Conservation (phyloP, 352 stramenopile species). For the Phytophthora tentaculata region DNA sequence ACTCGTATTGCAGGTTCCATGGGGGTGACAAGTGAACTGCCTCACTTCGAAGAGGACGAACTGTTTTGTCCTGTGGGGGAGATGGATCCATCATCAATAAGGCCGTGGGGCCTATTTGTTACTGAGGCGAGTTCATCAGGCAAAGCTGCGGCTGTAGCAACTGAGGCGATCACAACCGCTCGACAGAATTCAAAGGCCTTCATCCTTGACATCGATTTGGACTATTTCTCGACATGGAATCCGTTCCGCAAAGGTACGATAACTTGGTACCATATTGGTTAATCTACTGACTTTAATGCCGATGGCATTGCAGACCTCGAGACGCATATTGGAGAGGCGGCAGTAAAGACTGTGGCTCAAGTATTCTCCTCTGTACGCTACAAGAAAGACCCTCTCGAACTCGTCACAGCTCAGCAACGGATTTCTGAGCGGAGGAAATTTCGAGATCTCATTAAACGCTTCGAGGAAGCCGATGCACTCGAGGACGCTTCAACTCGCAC, state of each 20-base stretch:
- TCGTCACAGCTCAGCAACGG: slow-evolving; percentile 32
- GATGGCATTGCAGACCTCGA: slow-evolving; percentile 47
- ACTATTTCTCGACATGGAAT: slow-evolving; percentile 91
- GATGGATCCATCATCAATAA: slow-evolving; percentile 31
- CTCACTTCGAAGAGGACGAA: slow-evolving; percentile 81
- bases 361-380: slow-evolving; percentile 55
- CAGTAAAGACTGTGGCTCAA: slow-evolving; percentile 32
- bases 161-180: slow-evolving; percentile 27
- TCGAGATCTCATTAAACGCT: slow-evolving; percentile 36
- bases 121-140: slow-evolving; percentile 27
- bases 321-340: slow-evolving; percentile 25
- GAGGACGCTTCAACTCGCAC: slow-evolving; percentile 8
- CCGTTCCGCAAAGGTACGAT: slow-evolving; percentile 79
- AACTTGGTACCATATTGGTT: not conserved
- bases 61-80: slow-evolving; percentile 51
- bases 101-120: slow-evolving; percentile 52
- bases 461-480: slow-evolving; percentile 30
- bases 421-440: slow-evolving; percentile 42
- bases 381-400: slow-evolving; percentile 30
- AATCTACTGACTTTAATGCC: no score
- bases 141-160: slow-evolving; percentile 11
- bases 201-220: slow-evolving; percentile 88
- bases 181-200: slow-evolving; percentile 44
- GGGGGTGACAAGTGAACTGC: slow-evolving; percentile 56
- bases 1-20: slow-evolving; percentile 35